Percentiles rank a stretch among this genome's conserved stretches.
These are phyloP conservation scores for Mortierella alpina DNA, from an alignment of 192 early-diverging fungal species.

Conservation along the genomic window DNA sequence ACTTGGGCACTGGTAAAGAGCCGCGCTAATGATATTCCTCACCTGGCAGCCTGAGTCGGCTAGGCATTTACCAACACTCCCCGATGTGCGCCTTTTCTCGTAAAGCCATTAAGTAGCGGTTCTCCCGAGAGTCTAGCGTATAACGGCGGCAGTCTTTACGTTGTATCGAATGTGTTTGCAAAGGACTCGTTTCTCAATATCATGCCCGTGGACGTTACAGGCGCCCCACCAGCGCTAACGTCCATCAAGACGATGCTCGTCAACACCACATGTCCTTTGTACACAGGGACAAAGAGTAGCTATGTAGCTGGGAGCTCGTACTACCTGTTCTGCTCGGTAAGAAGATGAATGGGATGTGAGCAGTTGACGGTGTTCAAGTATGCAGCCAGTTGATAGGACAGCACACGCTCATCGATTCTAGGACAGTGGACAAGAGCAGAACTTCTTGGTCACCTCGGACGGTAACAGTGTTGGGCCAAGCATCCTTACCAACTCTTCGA, in stretches of 20 bases:
- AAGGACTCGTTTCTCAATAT: background rate
- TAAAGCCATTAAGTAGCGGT: background rate
- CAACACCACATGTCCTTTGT: background rate
- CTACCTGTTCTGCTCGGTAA: constrained; percentile 15
- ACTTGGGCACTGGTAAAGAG: constrained; percentile 16
- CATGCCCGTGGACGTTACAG: constrained; percentile 8
- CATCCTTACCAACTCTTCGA: background rate
- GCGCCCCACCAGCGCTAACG: background rate
- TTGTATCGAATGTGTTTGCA: background rate
- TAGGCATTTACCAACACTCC: background rate
- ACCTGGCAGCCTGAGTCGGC: background rate
- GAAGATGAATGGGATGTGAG: background rate
- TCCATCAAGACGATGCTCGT: background rate
- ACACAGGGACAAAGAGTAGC: background rate
- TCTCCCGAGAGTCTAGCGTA: background rate
- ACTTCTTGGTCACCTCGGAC: constrained; percentile 8
- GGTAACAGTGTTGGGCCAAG: background rate
- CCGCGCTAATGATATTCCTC: background rate
- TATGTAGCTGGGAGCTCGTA: background rate
- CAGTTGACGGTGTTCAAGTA: too few relatives aligned
- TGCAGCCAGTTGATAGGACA: too few relatives aligned
- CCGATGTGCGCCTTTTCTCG: background rate
- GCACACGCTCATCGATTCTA: background rate
- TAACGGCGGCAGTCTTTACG: background rate
- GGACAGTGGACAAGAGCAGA: background rate